Evolutionary conservation across 805 yeast species (phyloP).

Genomic region (Pichia scutulata): DNA sequence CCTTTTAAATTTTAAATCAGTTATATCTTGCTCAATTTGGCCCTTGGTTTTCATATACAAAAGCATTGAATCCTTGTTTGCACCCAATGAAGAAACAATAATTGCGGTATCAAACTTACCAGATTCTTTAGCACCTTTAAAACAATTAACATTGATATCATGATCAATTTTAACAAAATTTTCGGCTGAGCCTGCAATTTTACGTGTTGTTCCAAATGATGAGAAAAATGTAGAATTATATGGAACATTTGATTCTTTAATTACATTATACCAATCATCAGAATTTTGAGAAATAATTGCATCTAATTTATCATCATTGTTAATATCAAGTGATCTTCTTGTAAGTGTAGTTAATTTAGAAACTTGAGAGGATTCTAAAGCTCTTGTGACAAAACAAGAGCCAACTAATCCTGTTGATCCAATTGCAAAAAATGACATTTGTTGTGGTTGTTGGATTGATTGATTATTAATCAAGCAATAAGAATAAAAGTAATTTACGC

Average conservation of each 20-base stretch:
- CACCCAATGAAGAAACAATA: slow-evolving; percentile 60
- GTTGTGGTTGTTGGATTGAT: background rate
- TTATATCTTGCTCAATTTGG: slow-evolving; percentile 60
- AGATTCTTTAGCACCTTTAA: slow-evolving; percentile 62
- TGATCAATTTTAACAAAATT: slow-evolving; percentile 66
- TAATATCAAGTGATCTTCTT: slow-evolving; percentile 34
- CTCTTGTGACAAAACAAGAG: slow-evolving; percentile 40
- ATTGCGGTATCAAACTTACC: slow-evolving; percentile 60
- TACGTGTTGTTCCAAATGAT: slow-evolving; percentile 70
- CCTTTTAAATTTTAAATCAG: slow-evolving; percentile 55
- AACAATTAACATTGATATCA: slow-evolving; percentile 60
- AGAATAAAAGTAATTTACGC: background rate
- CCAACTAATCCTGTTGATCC: slow-evolving; percentile 86
- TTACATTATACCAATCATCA: slow-evolving; percentile 40
- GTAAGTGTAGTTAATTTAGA: slow-evolving; percentile 40
- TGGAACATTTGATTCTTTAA: slow-evolving; percentile 22
- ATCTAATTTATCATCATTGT: slow-evolving; percentile 19
- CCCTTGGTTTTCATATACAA: slow-evolving; percentile 68
- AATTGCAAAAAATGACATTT: slow-evolving; percentile 30
- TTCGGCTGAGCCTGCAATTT: slow-evolving; percentile 64
- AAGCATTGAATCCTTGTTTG: slow-evolving; percentile 47
- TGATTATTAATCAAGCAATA: background rate
- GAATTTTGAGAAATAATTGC: slow-evolving; percentile 39
- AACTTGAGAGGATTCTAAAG: slow-evolving; percentile 31
- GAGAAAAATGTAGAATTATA: slow-evolving; percentile 44